Evolutionary conservation across 495 filamentous ascomycete genomes (phyloP).

Genomic region (Penicillium pancosmium): DNA sequence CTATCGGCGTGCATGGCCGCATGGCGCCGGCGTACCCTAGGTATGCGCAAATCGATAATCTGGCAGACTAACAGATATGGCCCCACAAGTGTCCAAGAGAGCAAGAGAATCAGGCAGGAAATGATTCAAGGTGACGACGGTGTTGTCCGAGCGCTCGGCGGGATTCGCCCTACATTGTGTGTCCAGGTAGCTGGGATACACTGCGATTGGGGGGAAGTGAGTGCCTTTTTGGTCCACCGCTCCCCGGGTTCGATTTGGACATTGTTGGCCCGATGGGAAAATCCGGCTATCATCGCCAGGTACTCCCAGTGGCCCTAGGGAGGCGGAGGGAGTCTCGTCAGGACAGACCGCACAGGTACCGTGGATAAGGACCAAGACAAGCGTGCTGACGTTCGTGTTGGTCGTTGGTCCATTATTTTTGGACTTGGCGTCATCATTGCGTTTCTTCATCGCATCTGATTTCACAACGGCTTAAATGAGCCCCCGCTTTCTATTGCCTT

Average conservation of each 20-base stretch:
- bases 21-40: not conserved
- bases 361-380: not conserved
- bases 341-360: not conserved
- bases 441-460: slow-evolving; percentile 3
- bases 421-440: slow-evolving; percentile 17
- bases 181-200: slow-evolving; percentile 13
- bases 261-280: not conserved
- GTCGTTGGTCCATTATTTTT: slow-evolving; percentile 19
- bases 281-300: not conserved
- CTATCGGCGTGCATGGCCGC: slow-evolving; percentile 12
- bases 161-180: slow-evolving; percentile 4
- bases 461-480: not conserved
- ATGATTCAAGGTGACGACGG: not conserved
- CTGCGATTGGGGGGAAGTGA: slow-evolving; percentile 8
- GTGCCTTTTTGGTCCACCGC: not conserved
- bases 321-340: too few relatives aligned
- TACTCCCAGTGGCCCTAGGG: not conserved
- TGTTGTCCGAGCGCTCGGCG: slow-evolving; percentile 13
- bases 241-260: not conserved
- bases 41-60: slow-evolving; percentile 8
- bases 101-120: not conserved
- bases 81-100: slow-evolving; percentile 1
- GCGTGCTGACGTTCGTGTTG: slow-evolving; percentile 15
- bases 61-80: slow-evolving; percentile 2
- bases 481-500: slow-evolving; percentile 9